phyloP scores from a whole-genome alignment of 1,284 basidiomycete genomes.

The Agaricales sp. region DNA sequence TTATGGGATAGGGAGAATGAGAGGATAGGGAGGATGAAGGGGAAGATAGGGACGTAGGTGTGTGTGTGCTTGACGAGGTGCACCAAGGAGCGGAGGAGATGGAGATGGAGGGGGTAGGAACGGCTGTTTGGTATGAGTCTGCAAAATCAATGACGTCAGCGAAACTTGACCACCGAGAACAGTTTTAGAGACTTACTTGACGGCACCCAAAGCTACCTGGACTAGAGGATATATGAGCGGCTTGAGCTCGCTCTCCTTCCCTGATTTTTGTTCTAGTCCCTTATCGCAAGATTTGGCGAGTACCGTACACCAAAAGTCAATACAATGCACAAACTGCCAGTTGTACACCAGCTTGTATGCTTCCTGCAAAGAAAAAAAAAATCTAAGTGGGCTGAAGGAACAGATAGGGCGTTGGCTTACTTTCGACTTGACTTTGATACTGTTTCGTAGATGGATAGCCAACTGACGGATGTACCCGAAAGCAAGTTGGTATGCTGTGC shows the following conservation, averaged over 20 bases:
- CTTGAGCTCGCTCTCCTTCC: conserved; percentile 69
- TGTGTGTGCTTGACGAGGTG: conserved; percentile 60
- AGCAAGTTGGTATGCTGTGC: conserved; percentile 83
- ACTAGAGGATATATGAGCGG: conserved; percentile 92
- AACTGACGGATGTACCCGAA: conserved; percentile 97
- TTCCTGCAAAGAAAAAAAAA: conserved; percentile 39
- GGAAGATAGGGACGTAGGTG: conserved; percentile 83
- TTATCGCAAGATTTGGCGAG: conserved; percentile 73
- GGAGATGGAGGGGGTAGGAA: conserved; percentile 38
- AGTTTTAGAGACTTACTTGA: conserved; percentile 50
- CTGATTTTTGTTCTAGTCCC: conserved; percentile 38
- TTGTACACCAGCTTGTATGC: conserved; percentile 92
- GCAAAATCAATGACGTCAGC: conserved; percentile 11
- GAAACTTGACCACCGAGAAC: conserved; percentile 9
- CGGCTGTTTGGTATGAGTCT: conserved; percentile 65
- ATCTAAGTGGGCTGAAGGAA: conserved; percentile 11
- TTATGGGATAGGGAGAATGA: conserved; percentile 69
- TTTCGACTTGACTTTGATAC: conserved; percentile 84
- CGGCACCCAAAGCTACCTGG: conserved; percentile 88
- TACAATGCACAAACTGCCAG: conserved; percentile 94
- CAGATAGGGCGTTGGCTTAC: conserved; percentile 34
- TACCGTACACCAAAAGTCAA: conserved; percentile 96
- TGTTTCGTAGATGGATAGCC: conserved; percentile 86
- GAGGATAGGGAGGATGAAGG: conserved; percentile 83
- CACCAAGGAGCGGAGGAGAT: conserved; percentile 16